These are phyloP conservation scores for Sugiyamaella novakii DNA, from an alignment of 1,139 yeast genomes.

Conservation along the genomic window DNA sequence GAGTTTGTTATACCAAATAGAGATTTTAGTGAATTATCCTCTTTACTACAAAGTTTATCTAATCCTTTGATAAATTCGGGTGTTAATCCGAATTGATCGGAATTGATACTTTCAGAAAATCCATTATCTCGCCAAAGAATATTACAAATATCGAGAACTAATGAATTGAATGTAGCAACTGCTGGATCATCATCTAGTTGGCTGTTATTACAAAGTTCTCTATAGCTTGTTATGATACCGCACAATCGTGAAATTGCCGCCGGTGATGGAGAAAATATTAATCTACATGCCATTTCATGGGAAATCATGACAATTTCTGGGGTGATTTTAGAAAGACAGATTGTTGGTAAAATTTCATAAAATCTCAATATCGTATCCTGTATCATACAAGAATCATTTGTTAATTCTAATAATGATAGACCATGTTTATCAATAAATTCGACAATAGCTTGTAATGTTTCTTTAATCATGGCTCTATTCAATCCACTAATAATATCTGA, in stretches of 20 bases:
- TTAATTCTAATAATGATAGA: constrained; percentile 24
- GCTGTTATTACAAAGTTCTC: constrained; percentile 36
- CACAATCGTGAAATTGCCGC: constrained; percentile 52
- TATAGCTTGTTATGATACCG: constrained; percentile 52
- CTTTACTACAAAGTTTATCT: background rate
- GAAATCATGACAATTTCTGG: constrained; percentile 45
- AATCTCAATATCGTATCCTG: constrained; percentile 30
- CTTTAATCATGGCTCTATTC: constrained; percentile 8
- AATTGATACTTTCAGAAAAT: constrained; percentile 11
- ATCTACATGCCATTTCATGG: constrained; percentile 44
- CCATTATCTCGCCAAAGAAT: constrained; percentile 51
- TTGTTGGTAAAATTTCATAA: constrained; percentile 33
- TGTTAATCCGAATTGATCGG: constrained; percentile 11
- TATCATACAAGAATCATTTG: constrained; percentile 28
- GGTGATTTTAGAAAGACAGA: constrained; percentile 34
- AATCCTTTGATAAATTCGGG: constrained; percentile 9
- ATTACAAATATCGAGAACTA: constrained; percentile 62
- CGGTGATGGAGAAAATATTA: constrained; percentile 49
- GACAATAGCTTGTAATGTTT: constrained; percentile 23
- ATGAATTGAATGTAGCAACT: constrained; percentile 53
- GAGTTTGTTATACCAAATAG: constrained; percentile 57
- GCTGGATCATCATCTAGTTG: constrained; percentile 31
- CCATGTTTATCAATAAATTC: constrained; percentile 30
- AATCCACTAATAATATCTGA: constrained; percentile 17
- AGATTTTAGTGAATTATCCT: constrained; percentile 37